A percentile compares a stretch with the other conserved stretches of the same genome.
Evolutionary conservation across 306 rosid genomes (phyloP).

Genomic region (Citrullus amarus): DNA sequence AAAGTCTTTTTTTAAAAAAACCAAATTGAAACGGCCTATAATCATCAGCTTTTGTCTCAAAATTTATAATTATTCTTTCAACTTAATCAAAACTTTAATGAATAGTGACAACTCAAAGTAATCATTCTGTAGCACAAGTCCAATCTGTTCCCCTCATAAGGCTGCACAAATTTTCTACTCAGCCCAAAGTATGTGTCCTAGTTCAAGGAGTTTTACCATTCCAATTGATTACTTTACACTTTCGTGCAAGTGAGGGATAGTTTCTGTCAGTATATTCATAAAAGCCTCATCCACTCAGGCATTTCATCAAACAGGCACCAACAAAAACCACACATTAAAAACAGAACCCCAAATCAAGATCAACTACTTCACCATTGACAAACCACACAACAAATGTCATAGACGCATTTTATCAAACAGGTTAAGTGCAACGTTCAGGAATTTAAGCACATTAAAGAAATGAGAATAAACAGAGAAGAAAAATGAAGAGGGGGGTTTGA

Average conservation of each 20-base stretch:
- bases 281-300: not conserved
- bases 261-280: constrained; percentile 4
- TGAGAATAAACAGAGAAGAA: not conserved
- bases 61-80: constrained; percentile 12
- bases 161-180: constrained; percentile 9
- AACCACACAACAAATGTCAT: not conserved
- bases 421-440: not conserved
- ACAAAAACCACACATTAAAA: not conserved
- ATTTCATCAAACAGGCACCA: not conserved
- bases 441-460: not conserved
- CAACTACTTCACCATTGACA: not conserved
- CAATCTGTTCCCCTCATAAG: constrained; percentile 15
- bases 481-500: not conserved
- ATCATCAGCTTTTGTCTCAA: constrained; percentile 21
- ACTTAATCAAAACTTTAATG: constrained; percentile 20
- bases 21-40: constrained; percentile 9
- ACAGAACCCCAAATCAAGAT: not conserved
- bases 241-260: not conserved
- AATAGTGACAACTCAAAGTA: constrained; percentile 16
- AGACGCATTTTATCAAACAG: not conserved
- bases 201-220: not conserved
- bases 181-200: not conserved
- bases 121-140: constrained; percentile 20
- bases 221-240: not conserved
- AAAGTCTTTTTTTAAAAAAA: constrained; percentile 4